Evolutionary conservation across 2,329 filamentous ascomycete species (phyloP), one percentile per base, ranked within the genome.

Genomic region (Aspergillus sergii): DNA sequence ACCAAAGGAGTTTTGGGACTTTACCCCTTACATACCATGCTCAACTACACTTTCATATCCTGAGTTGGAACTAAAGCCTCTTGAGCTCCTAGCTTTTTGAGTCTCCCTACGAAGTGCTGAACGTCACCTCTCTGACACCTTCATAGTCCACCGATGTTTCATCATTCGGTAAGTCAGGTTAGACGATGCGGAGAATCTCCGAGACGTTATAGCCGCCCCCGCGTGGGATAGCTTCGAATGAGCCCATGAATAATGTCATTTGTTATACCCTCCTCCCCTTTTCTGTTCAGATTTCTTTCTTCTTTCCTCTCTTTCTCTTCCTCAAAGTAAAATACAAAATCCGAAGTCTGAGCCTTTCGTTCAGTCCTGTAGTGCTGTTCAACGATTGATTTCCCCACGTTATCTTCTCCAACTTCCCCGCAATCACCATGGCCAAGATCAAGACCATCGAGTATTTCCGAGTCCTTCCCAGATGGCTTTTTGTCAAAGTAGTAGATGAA

Each of bases 401-500:
- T 58, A 14, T 16, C 57, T 34, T 45, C 43, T 45, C 26, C 26
- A 50, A n/a, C 11, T 41, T 39, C 43, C 21, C 43, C 53, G 51
- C 48, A 51, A n/a, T 43, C 62, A 63, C 14, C 26, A 90, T 90
- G 88, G 83, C 82, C 1, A 88, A 86, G 66, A 91, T 91, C 71
- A 82, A 84, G 64, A 82, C 72, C 30, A 88, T 93, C 50, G 89
- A 92, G 69, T 91, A 92, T 72, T 93, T 92, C 73, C 85, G 90
- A 21, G 87, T 93, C 10, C 88, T 89, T 53, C 91, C 91, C 16
- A 83, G 91, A 46, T 93, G 90, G 90, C 82, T 93, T 1, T 92
- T 93, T 67, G 90, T 93, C 68, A 93, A 93, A 75, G 85, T 93
- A 66, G 88, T 85, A 1, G 90, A 93, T 71, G 86, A 88, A 39